These are phyloP conservation scores for Pleurotus tuoliensis DNA, from an alignment of 768 basidiomycete genomes.

Conservation along the genomic window DNA sequence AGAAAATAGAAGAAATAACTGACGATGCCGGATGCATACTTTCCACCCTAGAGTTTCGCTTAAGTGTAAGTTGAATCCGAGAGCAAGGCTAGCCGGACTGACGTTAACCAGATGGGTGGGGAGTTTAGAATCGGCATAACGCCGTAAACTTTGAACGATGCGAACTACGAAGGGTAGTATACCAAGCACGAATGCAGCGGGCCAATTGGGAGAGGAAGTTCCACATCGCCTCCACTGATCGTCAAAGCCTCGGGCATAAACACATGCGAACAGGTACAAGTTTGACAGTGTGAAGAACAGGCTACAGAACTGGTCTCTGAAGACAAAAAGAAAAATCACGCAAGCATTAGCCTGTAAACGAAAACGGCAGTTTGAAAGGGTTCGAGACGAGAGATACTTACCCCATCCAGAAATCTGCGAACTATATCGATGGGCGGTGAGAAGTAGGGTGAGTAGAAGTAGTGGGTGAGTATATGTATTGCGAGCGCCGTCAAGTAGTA, in stretches of 20 bases:
- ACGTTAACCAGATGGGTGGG: slow-evolving; percentile 87
- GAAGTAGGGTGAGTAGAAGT: neutral
- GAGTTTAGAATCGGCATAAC: slow-evolving; percentile 76
- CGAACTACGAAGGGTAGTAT: slow-evolving; percentile 72
- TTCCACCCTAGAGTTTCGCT: slow-evolving; percentile 62
- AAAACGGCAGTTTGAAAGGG: slow-evolving; percentile 1
- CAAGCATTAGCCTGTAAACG: neutral
- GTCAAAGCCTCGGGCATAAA: slow-evolving; percentile 57
- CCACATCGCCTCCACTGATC: slow-evolving; percentile 47
- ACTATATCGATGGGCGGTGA: slow-evolving; percentile 35
- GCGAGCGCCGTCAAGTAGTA: neutral
- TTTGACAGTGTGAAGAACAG: slow-evolving; percentile 72
- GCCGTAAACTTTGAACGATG: slow-evolving; percentile 80
- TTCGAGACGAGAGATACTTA: slow-evolving; percentile 26
- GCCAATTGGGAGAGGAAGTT: slow-evolving; percentile 50
- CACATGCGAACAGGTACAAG: slow-evolving; percentile 71
- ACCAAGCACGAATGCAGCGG: slow-evolving; percentile 52
- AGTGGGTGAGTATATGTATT: neutral
- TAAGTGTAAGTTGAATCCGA: slow-evolving; percentile 1
- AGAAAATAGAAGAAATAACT: slow-evolving; percentile 65
- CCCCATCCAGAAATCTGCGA: slow-evolving; percentile 90
- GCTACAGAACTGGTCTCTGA: slow-evolving; percentile 80
- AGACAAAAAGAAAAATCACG: neutral
- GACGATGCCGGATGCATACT: slow-evolving; percentile 69
- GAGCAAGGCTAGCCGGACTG: slow-evolving; percentile 9